Base-by-base conservation (phyloP, 1,284 basidiomycete genomes). In the Pseudomicrostroma phylloplanum region DNA sequence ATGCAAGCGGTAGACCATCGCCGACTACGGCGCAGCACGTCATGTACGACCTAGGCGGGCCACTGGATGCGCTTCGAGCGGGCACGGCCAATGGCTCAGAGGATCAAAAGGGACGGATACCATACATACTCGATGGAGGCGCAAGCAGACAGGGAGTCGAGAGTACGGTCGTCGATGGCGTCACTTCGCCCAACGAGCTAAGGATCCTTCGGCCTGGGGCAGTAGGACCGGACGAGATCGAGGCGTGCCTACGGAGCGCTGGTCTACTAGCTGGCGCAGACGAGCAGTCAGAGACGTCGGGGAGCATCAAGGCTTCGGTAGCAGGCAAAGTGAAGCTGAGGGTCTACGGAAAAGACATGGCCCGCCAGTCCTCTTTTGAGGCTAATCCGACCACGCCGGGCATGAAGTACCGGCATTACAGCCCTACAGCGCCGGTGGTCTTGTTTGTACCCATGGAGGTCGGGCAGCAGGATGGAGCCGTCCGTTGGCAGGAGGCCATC, bases 401-500 rank as follows among this genome's bases (percentile, higher is more conserved):
- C n/a, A 96, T 97, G 93, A 99, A 99, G 81, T 99, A 99, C 80
- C 85, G 89, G 58, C 96, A 99, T 81, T 99, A 99, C 79, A 90
- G 92, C 26, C 94, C 94, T 1, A 83, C 72, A 0, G 75, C 77
- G 1, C 62, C 66, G 6, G 77, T 79, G 0, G 58, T 76, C 0
- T 63, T 77, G 57, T 60, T 73, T 43, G 58, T 72, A 0, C 51
- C 51, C 21, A 17, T 6, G 21, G 43, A 21, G 17, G 6, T 6
- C 6, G 43, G 17, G 43, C 15, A 9, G 41, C 41, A 48, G 21
- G 43, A 48, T 4, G 6, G 4, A 17, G 13, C 25, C 8, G 13
- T 25, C 51, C 4, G 12, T 11, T 54, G 51, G 51, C 13, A 21
- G 21, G 21, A 54, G 23, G 51, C 51, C n/a, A 19, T 54, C 13